Base-by-base conservation (phyloP, 106 monocot genomes). In the Phalaenopsis aphrodite region DNA sequence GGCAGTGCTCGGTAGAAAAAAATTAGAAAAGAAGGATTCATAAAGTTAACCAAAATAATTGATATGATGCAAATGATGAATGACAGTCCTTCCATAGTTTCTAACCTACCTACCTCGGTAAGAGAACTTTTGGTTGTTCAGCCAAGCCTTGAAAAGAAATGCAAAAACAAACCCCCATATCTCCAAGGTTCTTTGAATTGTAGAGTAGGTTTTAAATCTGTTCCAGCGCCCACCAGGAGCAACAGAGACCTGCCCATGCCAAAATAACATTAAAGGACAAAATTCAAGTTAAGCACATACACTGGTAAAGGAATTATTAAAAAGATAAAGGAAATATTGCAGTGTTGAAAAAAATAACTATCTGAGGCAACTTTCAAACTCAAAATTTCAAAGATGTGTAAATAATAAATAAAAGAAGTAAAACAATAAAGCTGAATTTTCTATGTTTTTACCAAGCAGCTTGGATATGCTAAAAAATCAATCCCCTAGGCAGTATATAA, bases 191-290 rank as follows among this genome's bases (percentile, higher is more conserved):
- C 99, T 99, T 85, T 95, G 99, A 79, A 99, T 95, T 69, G 99
- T 95, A 8, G 99, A 99, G 88, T 99, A 99, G 66, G 99, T 93
- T 88, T 95, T 99, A 77, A 99, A 99, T 81, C 99, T 87, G 78
- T 88, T 99, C 99, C 99, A 99, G 24, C 95, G 89, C 18, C 99
- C 99, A 69, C 94, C 99, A 71, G 94, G 99, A 80, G 94, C 68
- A 83, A 95, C 89, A 83, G 95, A 99, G 42, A 95, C 99, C 99
- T 99, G 83, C 74, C 78, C 85, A 78, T 43, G 48, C 58, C 18
- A 83, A 81, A 41, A 79, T 36, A 55, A 19, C 10, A 36, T 48
- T 76, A 76, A 30, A 5, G 49, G 4, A 76, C 46, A 76, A 47
- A 23, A 24, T 12, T 21, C 19, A 24, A 74, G 12, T 17, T 74